Conservation (phyloP, 129 eudicot species). For the Logfia minima region DNA sequence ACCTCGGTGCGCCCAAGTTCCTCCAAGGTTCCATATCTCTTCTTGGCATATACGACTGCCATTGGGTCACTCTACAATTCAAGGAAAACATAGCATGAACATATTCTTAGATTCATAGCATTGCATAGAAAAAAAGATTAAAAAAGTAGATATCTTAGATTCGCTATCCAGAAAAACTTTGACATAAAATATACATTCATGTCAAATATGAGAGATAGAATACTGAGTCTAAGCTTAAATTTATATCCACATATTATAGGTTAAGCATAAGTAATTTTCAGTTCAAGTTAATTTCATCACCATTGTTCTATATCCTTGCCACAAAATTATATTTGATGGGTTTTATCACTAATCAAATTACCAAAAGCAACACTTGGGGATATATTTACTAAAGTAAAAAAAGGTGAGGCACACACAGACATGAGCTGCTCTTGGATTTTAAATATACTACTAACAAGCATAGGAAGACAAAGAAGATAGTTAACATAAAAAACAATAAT, state of each 20-base stretch:
- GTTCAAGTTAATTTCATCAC: neutral
- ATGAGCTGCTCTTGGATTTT: neutral
- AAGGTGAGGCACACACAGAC: neutral
- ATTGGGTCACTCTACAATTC: slow-evolving; percentile 89
- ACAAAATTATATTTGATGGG: neutral
- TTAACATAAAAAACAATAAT: neutral
- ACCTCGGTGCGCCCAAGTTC: slow-evolving; percentile 98
- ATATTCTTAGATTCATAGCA: neutral
- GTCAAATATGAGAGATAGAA: neutral
- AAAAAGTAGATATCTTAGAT: neutral
- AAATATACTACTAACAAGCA: neutral
- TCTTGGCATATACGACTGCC: slow-evolving; percentile 69
- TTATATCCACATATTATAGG: too few relatives aligned
- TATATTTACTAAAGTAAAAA: neutral
- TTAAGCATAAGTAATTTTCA: neutral
- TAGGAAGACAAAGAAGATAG: neutral
- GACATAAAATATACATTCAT: neutral
- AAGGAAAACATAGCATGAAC: slow-evolving; percentile 20
- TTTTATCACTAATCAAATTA: neutral
- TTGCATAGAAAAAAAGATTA: slow-evolving; percentile 8
- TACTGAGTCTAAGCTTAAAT: neutral
- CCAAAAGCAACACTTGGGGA: neutral
- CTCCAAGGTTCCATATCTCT: slow-evolving; percentile 63
- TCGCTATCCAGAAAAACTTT: neutral
- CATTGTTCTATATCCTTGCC: neutral